Evolutionary conservation across 768 basidiomycete species (phyloP).

Genomic region (Serendipita sp.): DNA sequence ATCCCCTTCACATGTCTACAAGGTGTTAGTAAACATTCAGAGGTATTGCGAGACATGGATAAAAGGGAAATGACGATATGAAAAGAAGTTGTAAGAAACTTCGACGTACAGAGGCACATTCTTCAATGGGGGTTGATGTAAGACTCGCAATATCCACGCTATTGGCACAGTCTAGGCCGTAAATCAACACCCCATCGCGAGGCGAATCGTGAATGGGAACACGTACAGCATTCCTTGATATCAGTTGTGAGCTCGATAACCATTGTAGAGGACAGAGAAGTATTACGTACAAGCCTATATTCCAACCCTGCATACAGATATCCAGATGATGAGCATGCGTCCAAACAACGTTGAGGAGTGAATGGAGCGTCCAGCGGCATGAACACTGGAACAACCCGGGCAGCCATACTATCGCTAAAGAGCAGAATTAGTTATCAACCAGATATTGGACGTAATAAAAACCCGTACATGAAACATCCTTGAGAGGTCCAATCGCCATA

Average conservation of each 20-base stretch:
- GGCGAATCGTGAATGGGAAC: neutral
- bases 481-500: neutral
- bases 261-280: neutral
- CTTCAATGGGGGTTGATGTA: neutral
- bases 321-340: too few relatives aligned
- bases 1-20: neutral
- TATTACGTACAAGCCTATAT: neutral
- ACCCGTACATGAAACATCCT: neutral
- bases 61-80: neutral
- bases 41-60: neutral
- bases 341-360: too few relatives aligned
- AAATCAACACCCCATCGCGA: neutral
- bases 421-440: too few relatives aligned
- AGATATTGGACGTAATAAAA: neutral
- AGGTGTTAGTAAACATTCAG: neutral
- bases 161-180: neutral
- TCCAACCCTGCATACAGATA: too few relatives aligned
- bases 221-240: neutral
- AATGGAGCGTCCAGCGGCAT: too few relatives aligned
- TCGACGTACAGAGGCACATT: neutral
- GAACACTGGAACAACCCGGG: too few relatives aligned
- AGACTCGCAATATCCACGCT: neutral
- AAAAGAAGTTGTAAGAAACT: neutral
- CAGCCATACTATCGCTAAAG: too few relatives aligned
- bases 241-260: neutral